Base-by-base conservation (phyloP, 495 filamentous ascomycete genomes). In the Podospora pseudopauciseta region DNA sequence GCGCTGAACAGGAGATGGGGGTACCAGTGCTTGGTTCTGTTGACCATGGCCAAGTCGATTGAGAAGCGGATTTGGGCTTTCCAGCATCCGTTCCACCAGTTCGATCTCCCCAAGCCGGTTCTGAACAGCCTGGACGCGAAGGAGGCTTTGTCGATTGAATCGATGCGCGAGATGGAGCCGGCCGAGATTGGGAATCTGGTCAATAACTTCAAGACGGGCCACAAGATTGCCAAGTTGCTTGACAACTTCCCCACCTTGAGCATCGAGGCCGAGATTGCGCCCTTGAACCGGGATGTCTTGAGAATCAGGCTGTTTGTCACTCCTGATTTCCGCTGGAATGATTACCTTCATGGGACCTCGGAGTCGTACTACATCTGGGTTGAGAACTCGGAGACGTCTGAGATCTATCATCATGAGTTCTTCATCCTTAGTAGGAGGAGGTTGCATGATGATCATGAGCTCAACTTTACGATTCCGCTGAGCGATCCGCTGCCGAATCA, bases 331-430 rank as follows among this genome's bases (percentile, higher is more conserved):
- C 85, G 82, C 15, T 99, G 95, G 95, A 97, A 97, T 69, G 96
- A 99, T 70, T 88, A 88, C n/a, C 86, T 97, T 62, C 92, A 99
- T 77, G 96, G 96, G 2, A 90, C 87, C 4, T 97, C 94, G 2
- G 95, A 99, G 74, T 93, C 92, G 20, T 99, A 95, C 79, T 98
- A 94, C 88, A 89, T 98, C 61, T 98, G 96, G 96, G 94, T 98
- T 18, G 95, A 99, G 79, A 96, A 98, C 74, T 97, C 94, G 0
- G 96, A 98, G 72, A 97, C 94, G 0, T 94, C 92, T 1, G 93
- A 98, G 75, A 97, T 99, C 53, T 99, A 96, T 71, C 95, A 99
- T 73, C 92, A 97, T 67, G 95, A 99, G 77, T 97, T 90, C 77
- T 98, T 98, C 80, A 92, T 99, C 63, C 84, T 99, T 5, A 93